phyloP scores from a whole-genome alignment of 352 stramenopile genomes.

The Phytophthora pistaciae region DNA sequence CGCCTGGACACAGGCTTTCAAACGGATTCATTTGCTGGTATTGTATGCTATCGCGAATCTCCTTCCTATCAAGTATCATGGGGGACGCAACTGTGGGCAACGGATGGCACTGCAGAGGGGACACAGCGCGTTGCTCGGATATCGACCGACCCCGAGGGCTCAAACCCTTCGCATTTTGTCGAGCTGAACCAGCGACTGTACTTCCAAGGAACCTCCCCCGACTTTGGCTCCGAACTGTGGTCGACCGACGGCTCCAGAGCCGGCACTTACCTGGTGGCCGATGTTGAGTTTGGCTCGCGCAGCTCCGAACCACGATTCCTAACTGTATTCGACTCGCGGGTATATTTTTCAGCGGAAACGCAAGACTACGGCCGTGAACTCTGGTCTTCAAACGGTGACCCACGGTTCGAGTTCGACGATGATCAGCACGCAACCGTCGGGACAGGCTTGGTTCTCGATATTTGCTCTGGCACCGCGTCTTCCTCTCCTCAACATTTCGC shows the following conservation, averaged over 20 bases:
- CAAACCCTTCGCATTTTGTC: constrained; percentile 46
- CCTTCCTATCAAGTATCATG: constrained; percentile 21
- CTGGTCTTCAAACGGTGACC: constrained; percentile 64
- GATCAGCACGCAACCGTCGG: constrained; percentile 38
- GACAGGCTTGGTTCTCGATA: constrained; percentile 69
- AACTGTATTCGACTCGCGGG: constrained; percentile 33
- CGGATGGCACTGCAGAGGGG: constrained; percentile 76
- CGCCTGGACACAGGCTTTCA: constrained; percentile 58
- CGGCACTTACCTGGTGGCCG: constrained; percentile 64
- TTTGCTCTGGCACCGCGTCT: constrained; percentile 48
- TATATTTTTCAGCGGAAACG: constrained; percentile 72
- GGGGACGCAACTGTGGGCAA: constrained; percentile 81
- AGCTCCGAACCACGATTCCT: constrained; percentile 54
- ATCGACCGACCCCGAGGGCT: constrained; percentile 23
- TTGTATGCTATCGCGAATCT: constrained; percentile 72
- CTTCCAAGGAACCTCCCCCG: constrained; percentile 71
- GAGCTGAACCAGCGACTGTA: constrained; percentile 58
- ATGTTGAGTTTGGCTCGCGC: constrained; percentile 54
- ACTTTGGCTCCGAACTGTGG: constrained; percentile 82
- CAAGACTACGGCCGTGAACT: constrained; percentile 55
- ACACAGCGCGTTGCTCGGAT: constrained; percentile 73
- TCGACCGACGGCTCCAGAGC: constrained; percentile 61
- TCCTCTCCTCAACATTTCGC: constrained; percentile 68
- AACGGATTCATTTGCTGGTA: constrained; percentile 73
- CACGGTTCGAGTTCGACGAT: constrained; percentile 36